Percentiles rank a stretch among this genome's conserved stretches.
phyloP scores from a whole-genome alignment of 768 basidiomycete species.

The Trametes sanguinea region DNA sequence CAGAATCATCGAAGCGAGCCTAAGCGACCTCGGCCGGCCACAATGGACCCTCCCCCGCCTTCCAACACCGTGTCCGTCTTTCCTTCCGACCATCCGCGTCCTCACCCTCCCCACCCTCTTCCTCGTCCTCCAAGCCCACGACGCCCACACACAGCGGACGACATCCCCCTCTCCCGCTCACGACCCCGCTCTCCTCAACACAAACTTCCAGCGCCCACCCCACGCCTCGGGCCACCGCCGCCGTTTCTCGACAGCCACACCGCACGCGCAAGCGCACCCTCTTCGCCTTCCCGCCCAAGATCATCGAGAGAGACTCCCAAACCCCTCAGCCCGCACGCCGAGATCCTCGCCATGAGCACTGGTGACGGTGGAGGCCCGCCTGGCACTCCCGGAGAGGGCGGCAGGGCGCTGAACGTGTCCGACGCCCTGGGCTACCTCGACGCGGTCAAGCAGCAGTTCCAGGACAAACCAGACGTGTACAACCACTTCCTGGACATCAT shows the following conservation, averaged over 20 bases:
- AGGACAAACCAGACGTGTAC: constrained; percentile 90
- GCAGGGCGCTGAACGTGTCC: constrained; percentile 81
- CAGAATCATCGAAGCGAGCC: constrained; percentile 19
- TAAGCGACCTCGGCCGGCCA: constrained; percentile 24
- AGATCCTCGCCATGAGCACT: constrained; percentile 12
- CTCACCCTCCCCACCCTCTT: constrained; percentile 2
- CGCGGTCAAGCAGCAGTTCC: constrained; percentile 90
- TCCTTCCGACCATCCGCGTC: constrained; percentile 6
- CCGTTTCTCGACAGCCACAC: constrained; percentile 19
- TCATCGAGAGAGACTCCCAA: constrained; percentile 13
- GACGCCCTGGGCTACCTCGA: constrained; percentile 94
- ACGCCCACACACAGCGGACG: constrained; percentile 5
- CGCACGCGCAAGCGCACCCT: constrained; percentile 14
- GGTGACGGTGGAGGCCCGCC: constrained; percentile 17
- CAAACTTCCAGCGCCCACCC: constrained; percentile 19
- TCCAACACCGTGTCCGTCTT: constrained; percentile 5
- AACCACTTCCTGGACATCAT: constrained; percentile 95
- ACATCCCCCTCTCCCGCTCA: constrained; percentile 3
- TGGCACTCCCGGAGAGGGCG: constrained; percentile 15
- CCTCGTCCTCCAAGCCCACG: constrained; percentile 6
- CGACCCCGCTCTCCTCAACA: constrained; percentile 12
- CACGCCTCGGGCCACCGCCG: constrained; percentile 15
- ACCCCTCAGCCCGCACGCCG: constrained; percentile 20
- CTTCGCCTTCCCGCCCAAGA: constrained; percentile 18
- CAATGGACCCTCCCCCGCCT: constrained; percentile 16